Evolutionary conservation across 768 basidiomycete species (phyloP), one percentile per base, ranked within the genome.

Genomic region (Nidularia sp.): DNA sequence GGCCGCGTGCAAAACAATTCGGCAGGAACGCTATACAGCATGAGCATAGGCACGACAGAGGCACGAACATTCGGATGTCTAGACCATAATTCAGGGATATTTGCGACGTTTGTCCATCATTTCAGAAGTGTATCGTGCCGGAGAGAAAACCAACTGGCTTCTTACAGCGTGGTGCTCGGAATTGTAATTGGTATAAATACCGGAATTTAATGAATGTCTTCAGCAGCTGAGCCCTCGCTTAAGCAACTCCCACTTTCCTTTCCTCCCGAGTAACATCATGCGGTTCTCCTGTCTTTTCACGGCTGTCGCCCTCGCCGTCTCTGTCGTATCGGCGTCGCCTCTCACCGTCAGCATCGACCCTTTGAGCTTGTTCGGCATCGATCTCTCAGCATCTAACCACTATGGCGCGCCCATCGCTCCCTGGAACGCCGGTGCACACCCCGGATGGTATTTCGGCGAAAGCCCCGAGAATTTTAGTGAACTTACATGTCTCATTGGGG

Each of bases 391-490:
- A 29, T 45, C 44, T 41, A 74, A 70, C 56, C 45, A 66, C 53
- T 77, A 72, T 51, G 70, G 70, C 44, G 62, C 75, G 31, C 75
- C 75, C 6, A 53, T 55, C 35, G 62, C 69, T 31, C 74, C 74
- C 31, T 74, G 73, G 74, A 50, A 59, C 8, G 35, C 55, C 36
- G 63, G 59, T 3, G 43, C 62, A 34, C 50, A 67, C 29, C 74
- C 75, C 44, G 75, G 75, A 41, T 77, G 75, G 75, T 76, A 75
- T 61, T 72, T 66, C 34, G 75, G 75, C 1, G 51, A 58, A 36
- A 57, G 66, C 46, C 64, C 68, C 1, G 34, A 59, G 10, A 57
- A 60, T 10, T 67, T 62, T 53, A 63, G 63, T 4, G 54, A 61
- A 3, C 50, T 70, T 41, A 55, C 66, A 35, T 70, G 68, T 59